phyloP scores from a whole-genome alignment of 208 protist genomes.

The Acanthamoeba royreba region DNA sequence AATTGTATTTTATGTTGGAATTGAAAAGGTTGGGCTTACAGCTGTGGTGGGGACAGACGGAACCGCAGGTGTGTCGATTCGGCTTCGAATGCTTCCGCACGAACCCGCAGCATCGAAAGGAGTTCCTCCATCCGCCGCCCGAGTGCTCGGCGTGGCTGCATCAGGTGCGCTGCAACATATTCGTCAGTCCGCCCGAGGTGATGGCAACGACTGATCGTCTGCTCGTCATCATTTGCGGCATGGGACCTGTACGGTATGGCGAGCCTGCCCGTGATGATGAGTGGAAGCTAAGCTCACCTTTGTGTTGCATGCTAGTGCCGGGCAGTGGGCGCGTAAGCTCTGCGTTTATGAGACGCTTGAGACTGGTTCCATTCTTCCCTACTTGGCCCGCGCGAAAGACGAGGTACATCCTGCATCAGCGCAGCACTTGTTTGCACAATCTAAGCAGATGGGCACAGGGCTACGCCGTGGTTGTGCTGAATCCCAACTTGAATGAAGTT shows the following conservation, averaged over 20 bases:
- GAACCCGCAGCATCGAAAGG: not conserved
- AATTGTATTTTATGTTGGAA: no score
- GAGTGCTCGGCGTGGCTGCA: not conserved
- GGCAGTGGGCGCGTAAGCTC: constrained; percentile 24
- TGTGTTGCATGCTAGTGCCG: not conserved
- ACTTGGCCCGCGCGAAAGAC: not conserved
- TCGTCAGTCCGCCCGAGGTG: not conserved
- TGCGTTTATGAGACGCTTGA: not conserved
- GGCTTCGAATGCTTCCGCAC: not conserved
- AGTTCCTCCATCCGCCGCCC: not conserved
- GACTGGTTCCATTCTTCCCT: not conserved
- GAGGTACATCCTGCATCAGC: not conserved
- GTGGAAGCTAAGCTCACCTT: not conserved
- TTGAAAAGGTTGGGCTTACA: not conserved
- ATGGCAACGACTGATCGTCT: not conserved
- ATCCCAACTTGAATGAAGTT: constrained; percentile 8
- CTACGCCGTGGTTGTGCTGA: not conserved
- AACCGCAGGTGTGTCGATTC: not conserved
- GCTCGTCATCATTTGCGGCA: constrained; percentile 24
- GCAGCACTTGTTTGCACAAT: not conserved
- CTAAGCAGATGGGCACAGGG: not conserved
- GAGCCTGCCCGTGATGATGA: not conserved
- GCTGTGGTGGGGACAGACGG: not conserved
- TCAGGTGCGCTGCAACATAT: not conserved
- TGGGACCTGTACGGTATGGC: not conserved